Evolutionary conservation across 306 rosid genomes (phyloP).

Genomic region (Neltuma alba): DNA sequence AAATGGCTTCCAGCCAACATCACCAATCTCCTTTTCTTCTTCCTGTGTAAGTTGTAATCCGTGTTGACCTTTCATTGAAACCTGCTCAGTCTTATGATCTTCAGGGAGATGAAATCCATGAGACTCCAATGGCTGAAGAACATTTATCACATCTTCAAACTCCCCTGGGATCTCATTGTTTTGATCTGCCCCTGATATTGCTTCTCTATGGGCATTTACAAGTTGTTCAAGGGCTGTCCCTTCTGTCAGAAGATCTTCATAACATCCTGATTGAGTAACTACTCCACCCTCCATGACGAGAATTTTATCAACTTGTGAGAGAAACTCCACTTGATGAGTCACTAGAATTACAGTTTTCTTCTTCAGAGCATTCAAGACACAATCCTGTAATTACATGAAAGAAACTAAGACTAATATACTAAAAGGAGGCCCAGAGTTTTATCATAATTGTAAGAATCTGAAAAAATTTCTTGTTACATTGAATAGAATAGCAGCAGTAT

Average conservation of each 20-base stretch:
- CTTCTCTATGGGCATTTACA: constrained; percentile 75
- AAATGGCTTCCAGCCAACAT: constrained; percentile 75
- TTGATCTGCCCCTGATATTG: constrained; percentile 42
- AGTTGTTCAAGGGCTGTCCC: constrained; percentile 83
- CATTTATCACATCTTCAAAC: constrained; percentile 24
- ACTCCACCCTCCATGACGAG: constrained; percentile 72
- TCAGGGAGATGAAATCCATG: constrained; percentile 26
- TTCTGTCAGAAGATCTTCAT: constrained; percentile 58
- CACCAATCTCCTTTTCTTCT: constrained; percentile 72
- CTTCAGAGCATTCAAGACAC: constrained; percentile 64
- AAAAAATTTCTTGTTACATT: constrained; percentile 47
- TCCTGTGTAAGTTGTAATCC: constrained; percentile 68
- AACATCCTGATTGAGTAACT: constrained; percentile 68
- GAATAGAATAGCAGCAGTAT: constrained; percentile 67
- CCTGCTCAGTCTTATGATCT: constrained; percentile 39
- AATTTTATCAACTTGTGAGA: constrained; percentile 65
- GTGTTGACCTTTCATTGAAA: constrained; percentile 35
- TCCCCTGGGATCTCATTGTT: constrained; percentile 34
- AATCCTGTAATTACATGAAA: constrained; percentile 54
- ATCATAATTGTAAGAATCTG: neutral
- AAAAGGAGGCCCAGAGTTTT: neutral
- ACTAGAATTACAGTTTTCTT: constrained; percentile 76
- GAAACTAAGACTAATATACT: constrained; percentile 22
- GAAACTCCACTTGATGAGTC: constrained; percentile 88
- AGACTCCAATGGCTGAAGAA: constrained; percentile 35